Evolutionary conservation across 345 rosid species (phyloP), one percentile per base, ranked within the genome.

Genomic region (Citrus cavaleriei): DNA sequence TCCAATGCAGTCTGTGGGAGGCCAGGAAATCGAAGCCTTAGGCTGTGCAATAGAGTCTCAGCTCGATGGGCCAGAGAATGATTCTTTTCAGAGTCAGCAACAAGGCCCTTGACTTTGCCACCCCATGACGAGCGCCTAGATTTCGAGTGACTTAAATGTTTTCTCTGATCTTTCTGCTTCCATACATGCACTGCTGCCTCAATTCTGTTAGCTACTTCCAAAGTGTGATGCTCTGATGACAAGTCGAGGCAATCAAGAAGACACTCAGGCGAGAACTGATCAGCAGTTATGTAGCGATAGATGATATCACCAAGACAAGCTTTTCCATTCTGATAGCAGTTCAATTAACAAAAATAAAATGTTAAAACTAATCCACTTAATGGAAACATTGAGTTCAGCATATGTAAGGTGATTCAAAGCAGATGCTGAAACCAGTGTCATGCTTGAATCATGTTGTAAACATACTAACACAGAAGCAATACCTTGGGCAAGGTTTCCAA

Each of bases 401-500:
- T 24, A 2, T 59, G 27, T 58, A 35, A 3, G 38, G 6, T 32
- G 25, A n/a, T 14, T 59, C 30, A 74, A 5, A 38, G 69, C 55
- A 68, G 27, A 69, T 42, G 32, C 22, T 6, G 34, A 14, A 49
- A 69, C 61, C 13, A 32, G 8, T 30, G 32, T 54, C 24, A 18
- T 54, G 27, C 1, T 42, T 54, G 4, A 42, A 13, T 4, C 34
- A 8, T 28, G 58, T 16, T 2, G 0, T 28, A 42, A 24, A 40
- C 30, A 3, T 16, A 35, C 51, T 63, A 12, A 42, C 4, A 4
- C 2, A 27, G 24, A 72, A 57, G 59, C 13, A 27, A 65, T 88
- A 93, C 99, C 97, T 94, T 96, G 27, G 98, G 98, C 83, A 96
- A 86, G 42, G 91, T 84, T 72, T 93, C 99, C 90, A 92, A 83